A percentile compares a stretch with the other conserved stretches of the same genome.
Evolutionary conservation across 768 basidiomycete genomes (phyloP).

Genomic region (Tylopilus vinaceipallidus): DNA sequence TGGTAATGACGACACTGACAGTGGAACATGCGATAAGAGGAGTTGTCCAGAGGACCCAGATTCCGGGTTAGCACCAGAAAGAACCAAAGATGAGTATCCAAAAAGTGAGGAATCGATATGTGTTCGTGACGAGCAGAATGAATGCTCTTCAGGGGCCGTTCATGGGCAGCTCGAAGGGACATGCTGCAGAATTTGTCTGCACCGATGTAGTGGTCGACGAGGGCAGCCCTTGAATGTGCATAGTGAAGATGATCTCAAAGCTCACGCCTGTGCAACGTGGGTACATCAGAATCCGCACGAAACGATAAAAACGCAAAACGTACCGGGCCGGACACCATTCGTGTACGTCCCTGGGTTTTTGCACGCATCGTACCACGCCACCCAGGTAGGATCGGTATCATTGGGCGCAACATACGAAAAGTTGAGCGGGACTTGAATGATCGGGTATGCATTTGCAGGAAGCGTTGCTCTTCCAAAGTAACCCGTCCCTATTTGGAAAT

Average conservation of each 20-base stretch:
- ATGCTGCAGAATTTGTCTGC: slow-evolving; percentile 56
- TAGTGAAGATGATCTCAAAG: slow-evolving; percentile 62
- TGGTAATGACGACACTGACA: neutral
- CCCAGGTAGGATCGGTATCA: slow-evolving; percentile 80
- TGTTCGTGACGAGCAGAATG: neutral
- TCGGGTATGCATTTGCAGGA: slow-evolving; percentile 63
- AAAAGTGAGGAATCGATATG: neutral
- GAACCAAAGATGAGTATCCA: slow-evolving; percentile 14
- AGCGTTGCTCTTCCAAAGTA: slow-evolving; percentile 56
- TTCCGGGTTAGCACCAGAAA: slow-evolving; percentile 3
- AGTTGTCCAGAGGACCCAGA: slow-evolving; percentile 11
- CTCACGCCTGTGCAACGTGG: slow-evolving; percentile 40
- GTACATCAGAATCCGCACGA: neutral
- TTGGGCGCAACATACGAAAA: slow-evolving; percentile 84
- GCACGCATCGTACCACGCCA: slow-evolving; percentile 76
- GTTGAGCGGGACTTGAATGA: slow-evolving; percentile 71
- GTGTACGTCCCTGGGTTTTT: slow-evolving; percentile 51
- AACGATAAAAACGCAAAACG: slow-evolving; percentile 27
- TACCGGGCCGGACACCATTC: slow-evolving; percentile 58
- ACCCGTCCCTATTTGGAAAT: slow-evolving; percentile 65
- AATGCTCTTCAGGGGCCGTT: slow-evolving; percentile 43
- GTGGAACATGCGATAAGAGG: neutral
- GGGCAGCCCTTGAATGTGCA: slow-evolving; percentile 70
- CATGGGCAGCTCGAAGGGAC: slow-evolving; percentile 65
- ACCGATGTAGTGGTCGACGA: slow-evolving; percentile 52